These are phyloP conservation scores for Syzygium malaccense DNA, from an alignment of 441 rosid species.

Conservation along the genomic window DNA sequence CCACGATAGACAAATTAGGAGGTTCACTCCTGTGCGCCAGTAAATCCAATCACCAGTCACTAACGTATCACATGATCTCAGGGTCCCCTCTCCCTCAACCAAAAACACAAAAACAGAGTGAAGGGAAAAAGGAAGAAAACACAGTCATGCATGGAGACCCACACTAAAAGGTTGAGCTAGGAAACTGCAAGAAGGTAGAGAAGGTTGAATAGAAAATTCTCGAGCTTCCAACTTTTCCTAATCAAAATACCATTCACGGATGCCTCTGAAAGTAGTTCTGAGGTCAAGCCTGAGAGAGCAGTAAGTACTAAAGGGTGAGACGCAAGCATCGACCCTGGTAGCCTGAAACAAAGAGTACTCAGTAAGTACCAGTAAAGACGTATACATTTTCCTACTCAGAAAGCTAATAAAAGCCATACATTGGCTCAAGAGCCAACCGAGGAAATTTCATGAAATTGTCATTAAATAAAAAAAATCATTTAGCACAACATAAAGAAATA, in stretches of 20 bases:
- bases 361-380: conserved; percentile 1
- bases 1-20: not conserved
- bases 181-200: not conserved
- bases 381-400: not conserved
- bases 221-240: not conserved
- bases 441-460: not conserved
- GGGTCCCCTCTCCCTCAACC: not conserved
- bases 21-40: not conserved
- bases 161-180: not conserved
- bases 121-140: not conserved
- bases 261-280: conserved; percentile 92
- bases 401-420: not conserved
- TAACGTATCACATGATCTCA: not conserved
- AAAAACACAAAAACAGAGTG: not conserved
- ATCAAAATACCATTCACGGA: conserved; percentile 81
- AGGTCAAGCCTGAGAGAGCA: conserved; percentile 86
- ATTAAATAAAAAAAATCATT: not conserved
- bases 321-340: conserved; percentile 85
- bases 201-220: not conserved
- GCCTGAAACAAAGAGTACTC: conserved; percentile 51
- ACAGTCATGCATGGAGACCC: not conserved
- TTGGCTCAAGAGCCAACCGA: not conserved
- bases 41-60: not conserved
- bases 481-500: not conserved
- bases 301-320: conserved; percentile 84